Evolutionary conservation across 331 rosid species (phyloP), one percentile per base, ranked within the genome.

Genomic region (Dryas integrifolia): DNA sequence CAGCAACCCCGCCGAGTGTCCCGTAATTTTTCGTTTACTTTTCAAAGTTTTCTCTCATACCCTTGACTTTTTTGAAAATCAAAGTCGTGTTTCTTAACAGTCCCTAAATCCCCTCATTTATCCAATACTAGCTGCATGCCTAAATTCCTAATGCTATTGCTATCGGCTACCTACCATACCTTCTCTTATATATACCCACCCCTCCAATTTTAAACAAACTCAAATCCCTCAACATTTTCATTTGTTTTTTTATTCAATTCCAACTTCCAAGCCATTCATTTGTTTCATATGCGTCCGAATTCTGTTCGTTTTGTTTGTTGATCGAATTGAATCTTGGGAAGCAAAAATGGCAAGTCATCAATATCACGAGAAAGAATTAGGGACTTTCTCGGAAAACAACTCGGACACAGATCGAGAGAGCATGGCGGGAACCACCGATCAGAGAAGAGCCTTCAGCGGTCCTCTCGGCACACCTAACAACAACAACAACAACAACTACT

Each of bases 391-490:
- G 7, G 69, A 49, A 41, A 49, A 48, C 59, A 72, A 35, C 30
- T 73, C 77, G 39, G 77, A 73, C 64, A n/a, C 53, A 7, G 67
- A 62, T 30, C 35, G 35, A 2, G 67, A 62, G 30, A 30, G 15
- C 50, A n/a, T 41, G 35, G 7, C 50, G 0, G 4, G 50, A 62
- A 30, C 49, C 7, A 13, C 2, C 35, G 3, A 30, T 30, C 35
- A 76, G 18, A 64, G 82, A 24, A 49, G 39, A 15, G 76, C 79
- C 7, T 77, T 76, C 72, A 81, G 85, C 59, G 85, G 85, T 1
- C 85, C 85, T 58, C 77, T 81, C 4, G 50, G 62, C 47, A 11
- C 70, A 4, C 58, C 57, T 8, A 58, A 52, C 16, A 56, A 63
- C 50, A 40, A 44, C n/a, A 6, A 44, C 40, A 16, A 41, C n/a